Evolutionary conservation across 2,329 filamentous ascomycete species (phyloP), one percentile per base, ranked within the genome.

Genomic region (Colletotrichum navitas): DNA sequence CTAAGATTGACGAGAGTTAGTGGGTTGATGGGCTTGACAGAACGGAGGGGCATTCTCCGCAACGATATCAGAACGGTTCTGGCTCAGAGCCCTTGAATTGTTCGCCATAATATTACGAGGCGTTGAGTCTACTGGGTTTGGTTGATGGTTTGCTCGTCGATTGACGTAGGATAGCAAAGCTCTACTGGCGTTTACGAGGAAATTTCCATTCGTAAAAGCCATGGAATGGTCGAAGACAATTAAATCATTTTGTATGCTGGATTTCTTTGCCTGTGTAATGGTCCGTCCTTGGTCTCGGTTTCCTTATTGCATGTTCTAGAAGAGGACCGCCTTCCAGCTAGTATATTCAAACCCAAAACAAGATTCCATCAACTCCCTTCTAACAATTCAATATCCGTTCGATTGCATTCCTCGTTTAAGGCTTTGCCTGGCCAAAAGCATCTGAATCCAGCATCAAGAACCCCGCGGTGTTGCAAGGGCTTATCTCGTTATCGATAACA

Each of bases 1-100:
- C 92, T 74, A 97, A 97, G 86, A 97, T 98, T 81, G 92, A 93
- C 72, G 87, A 89, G 78, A 85, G 82, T 60, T 90, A 81, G 77
- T 29, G 5, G 47, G 18, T 26, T 39, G 18, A 21, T 54, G 39
- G 39, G 24, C 16, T 34, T 51, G 24, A 49, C 16, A 51, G 16
- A 18, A 21, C 29, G 52, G 29, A 61, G 26, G 41, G 45, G 65
- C 43, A 60, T 60, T 51, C 51, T 55, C 59, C 59, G 65, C 45
- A 43, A 55, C 18, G 60, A 60, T 60, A 72, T 72, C 54, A 72
- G 45, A 51, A 54, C 47, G 49, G 52, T 24, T 24, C 32, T 7
- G 60, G 69, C 69, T 49, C 32, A 49, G 47, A 24, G 34, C 32
- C 47, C 26, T n/a, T 18, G 29, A 34, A 60, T 47, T 68, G 59